Percentiles rank a stretch among this genome's conserved stretches.
Conservation (phyloP, 441 rosid species). For the Oxalis stricta region DNA sequence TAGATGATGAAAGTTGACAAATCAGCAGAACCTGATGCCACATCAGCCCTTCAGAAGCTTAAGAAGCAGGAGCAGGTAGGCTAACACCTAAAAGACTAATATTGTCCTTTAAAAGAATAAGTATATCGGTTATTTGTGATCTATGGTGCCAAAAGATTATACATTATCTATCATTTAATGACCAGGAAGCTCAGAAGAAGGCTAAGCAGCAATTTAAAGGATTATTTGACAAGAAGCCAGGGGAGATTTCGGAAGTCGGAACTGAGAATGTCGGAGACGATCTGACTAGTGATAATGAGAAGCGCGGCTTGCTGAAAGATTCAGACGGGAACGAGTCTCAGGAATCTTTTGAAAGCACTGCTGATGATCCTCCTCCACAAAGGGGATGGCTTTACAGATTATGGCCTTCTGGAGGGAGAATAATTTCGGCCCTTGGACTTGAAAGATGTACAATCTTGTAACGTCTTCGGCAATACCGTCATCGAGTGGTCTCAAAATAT, state of each 20-base stretch:
- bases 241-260: slow-evolving; percentile 49
- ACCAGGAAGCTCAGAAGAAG: slow-evolving; percentile 64
- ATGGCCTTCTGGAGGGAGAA: slow-evolving; percentile 36
- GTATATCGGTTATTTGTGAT: too few relatives aligned
- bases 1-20: slow-evolving; percentile 56
- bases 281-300: slow-evolving; percentile 7
- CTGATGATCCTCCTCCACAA: slow-evolving; percentile 15
- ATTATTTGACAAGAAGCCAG: slow-evolving; percentile 71
- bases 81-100: neutral
- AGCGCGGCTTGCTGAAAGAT: slow-evolving; percentile 4
- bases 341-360: slow-evolving; percentile 17
- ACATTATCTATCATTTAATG: neutral
- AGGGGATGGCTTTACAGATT: slow-evolving; percentile 29
- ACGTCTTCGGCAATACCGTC: too few relatives aligned
- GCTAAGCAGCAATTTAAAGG: slow-evolving; percentile 87
- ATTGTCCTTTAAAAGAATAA: too few relatives aligned
- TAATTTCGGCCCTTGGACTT: slow-evolving; percentile 29
- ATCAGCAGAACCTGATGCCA: slow-evolving; percentile 49
- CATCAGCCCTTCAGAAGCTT: slow-evolving; percentile 60
- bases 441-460: slow-evolving; percentile 37
- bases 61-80: slow-evolving; percentile 72
- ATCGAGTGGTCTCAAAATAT: too few relatives aligned
- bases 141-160: too few relatives aligned
- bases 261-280: slow-evolving; percentile 19
- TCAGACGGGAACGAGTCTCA: slow-evolving; percentile 13